Conservation (phyloP, 371 early-diverging fungal species). For the Mortierella sp. region DNA sequence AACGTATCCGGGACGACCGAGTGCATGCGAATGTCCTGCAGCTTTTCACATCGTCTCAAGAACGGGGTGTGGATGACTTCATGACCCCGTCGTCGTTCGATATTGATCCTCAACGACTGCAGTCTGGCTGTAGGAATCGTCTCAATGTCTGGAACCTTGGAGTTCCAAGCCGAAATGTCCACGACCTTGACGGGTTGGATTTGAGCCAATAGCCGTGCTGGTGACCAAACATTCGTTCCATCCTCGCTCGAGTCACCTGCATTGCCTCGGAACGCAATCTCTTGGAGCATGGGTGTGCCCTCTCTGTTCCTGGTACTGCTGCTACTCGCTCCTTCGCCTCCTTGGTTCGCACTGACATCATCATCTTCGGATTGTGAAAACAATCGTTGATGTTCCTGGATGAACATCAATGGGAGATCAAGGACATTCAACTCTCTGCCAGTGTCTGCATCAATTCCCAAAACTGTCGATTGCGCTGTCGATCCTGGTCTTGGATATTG, state of each 20-base stretch:
- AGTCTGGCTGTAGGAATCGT: slow-evolving; percentile 21
- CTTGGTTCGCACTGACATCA: background rate
- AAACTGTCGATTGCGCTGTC: too few species aligned
- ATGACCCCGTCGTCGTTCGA: slow-evolving; percentile 11
- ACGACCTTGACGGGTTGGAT: slow-evolving; percentile 28
- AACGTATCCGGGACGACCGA: slow-evolving; percentile 11
- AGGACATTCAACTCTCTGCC: too few species aligned
- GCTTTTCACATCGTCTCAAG: slow-evolving; percentile 7
- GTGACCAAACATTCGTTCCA: slow-evolving; percentile 14
- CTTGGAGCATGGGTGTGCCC: slow-evolving; percentile 19
- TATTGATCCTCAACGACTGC: slow-evolving; percentile 15
- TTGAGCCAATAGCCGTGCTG: slow-evolving; percentile 8
- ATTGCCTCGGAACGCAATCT: slow-evolving; percentile 33
- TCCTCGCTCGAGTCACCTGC: too few species aligned
- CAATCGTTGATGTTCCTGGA: slow-evolving; percentile 27
- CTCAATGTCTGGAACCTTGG: slow-evolving; percentile 15
- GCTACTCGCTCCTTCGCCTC: background rate
- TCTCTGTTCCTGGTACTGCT: background rate
- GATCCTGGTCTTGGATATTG: too few species aligned
- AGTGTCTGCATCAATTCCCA: background rate
- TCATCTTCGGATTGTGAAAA: slow-evolving; percentile 2
- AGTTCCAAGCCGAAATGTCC: slow-evolving; percentile 43
- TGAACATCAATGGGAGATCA: slow-evolving; percentile 24
- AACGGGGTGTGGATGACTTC: slow-evolving; percentile 5
- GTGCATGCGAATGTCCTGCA: slow-evolving; percentile 34